Conservation (phyloP, 371 early-diverging fungal species). For the Dichotomocladium elegans region DNA sequence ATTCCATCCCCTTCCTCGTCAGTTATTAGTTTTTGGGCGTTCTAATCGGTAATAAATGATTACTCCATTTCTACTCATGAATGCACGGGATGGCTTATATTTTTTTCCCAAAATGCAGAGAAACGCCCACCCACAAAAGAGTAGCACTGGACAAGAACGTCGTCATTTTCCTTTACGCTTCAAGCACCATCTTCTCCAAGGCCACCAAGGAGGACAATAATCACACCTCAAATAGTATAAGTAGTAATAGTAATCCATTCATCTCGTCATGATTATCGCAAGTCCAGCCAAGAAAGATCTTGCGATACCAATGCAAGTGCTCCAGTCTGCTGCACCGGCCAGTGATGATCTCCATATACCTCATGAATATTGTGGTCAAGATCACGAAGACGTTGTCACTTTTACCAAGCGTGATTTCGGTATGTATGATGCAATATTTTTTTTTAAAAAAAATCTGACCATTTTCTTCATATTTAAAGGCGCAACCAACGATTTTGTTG, state of each 20-base stretch:
- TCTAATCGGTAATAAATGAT: conserved; percentile 3
- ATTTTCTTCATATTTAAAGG: neutral
- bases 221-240: conserved; percentile 31
- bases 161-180: conserved; percentile 50
- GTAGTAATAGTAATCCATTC: too few relatives aligned
- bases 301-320: conserved; percentile 36
- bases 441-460: too few relatives aligned
- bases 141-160: conserved; percentile 51
- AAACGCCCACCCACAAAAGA: conserved; percentile 42
- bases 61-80: neutral
- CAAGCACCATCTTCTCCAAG: conserved; percentile 53
- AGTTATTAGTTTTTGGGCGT: conserved; percentile 19
- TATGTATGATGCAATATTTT: too few relatives aligned
- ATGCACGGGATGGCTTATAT: too few relatives aligned
- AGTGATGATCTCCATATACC: neutral
- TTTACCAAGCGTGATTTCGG: conserved; percentile 10
- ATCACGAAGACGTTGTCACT: conserved; percentile 12
- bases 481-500: conserved; percentile 23
- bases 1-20: too few relatives aligned
- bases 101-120: too few relatives aligned
- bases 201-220: conserved; percentile 51
- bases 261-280: conserved; percentile 44
- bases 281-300: conserved; percentile 37
- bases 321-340: conserved; percentile 10
- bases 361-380: conserved; percentile 6